Base-by-base conservation (phyloP, 2,329 filamentous ascomycete species). In the Penicillium sp. region DNA sequence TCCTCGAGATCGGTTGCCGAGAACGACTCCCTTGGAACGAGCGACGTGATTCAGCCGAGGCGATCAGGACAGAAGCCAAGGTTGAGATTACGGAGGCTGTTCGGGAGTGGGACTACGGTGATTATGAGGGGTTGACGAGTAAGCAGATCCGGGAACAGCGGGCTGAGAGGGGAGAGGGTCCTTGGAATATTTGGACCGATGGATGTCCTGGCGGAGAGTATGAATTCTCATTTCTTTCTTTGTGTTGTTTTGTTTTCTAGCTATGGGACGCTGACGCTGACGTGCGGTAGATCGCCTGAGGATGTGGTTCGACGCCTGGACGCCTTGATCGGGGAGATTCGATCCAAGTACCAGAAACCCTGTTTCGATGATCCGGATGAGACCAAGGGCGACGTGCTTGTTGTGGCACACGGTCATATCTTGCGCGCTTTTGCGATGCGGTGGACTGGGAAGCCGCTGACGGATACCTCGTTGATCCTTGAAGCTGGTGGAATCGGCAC, bases 381-480 rank as follows among this genome's bases (percentile, higher is more conserved):
- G 58, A 78, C 68, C 9, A 83, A 71, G 14, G 77, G 83, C 14
- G 90, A 93, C 71, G 85, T 93, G 16, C 73, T 93, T 22, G 80
- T 96, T 46, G 91, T 97, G 5, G 92, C 91, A 21, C 92, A 97
- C 70, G 92, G 92, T 0, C 92, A 96, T 75, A 93, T 96, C 53
- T 77, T 97, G 49, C 82, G 92, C 14, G 90, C 91, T 0, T 91
- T 97, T 71, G 92, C 92, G 6, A 90, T 93, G 79, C 82, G 92
- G 31, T 97, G 92, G 92, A 83, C 87, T 0, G 85, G 86, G 0
- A 89, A 89, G 76, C 80, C 84, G 11, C 78, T 97, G 55, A 83
- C 85, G 51, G 87, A 91, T 47, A 91, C 91, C 38, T 84, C 86
- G 5, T 86, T 97, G 70, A 79, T 96, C 57, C 77, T 97, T n/a